Percentiles rank a stretch among this genome's conserved stretches.
These are phyloP conservation scores for Albophoma yamanashiensis DNA, from an alignment of 2,329 filamentous ascomycete species.

Conservation along the genomic window DNA sequence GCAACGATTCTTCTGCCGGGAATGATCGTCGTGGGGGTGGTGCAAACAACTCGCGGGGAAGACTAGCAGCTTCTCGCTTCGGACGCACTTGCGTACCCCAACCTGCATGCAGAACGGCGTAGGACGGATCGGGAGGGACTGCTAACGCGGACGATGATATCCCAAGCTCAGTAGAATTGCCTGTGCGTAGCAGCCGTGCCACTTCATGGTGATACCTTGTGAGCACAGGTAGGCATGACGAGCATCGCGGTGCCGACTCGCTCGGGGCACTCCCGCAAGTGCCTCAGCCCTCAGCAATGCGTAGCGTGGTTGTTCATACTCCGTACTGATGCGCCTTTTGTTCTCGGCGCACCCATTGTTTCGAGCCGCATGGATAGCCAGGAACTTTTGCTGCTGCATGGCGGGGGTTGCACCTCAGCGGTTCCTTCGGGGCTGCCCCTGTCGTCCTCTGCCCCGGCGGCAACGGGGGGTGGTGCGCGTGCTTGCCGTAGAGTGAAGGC, in stretches of 20 bases:
- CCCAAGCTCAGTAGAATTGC: not conserved
- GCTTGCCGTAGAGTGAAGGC: not conserved
- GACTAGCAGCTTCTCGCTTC: not conserved
- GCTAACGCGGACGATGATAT: not conserved
- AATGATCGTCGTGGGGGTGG: slow-evolving; percentile 1
- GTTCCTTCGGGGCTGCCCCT: slow-evolving; percentile 2
- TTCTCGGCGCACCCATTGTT: slow-evolving; percentile 3
- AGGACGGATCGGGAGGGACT: not conserved
- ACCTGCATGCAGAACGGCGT: not conserved
- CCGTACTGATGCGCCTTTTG: not conserved
- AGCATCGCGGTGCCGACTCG: not conserved
- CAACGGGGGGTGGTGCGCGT: not conserved
- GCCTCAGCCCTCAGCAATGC: not conserved
- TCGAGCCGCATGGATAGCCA: not conserved
- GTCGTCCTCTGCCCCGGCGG: not conserved
- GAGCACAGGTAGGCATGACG: not conserved
- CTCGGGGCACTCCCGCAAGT: not conserved
- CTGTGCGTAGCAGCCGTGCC: not conserved
- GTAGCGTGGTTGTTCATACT: not conserved
- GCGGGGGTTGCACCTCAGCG: slow-evolving; percentile 7
- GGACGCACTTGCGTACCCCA: not conserved
- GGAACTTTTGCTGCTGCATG: slow-evolving; percentile 12
- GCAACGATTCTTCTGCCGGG: not conserved
- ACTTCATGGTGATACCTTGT: not conserved
- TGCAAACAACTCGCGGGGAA: not conserved